These are phyloP conservation scores for Casaregolazyma suthepensis DNA, from an alignment of 1,139 yeast genomes.

Conservation along the genomic window DNA sequence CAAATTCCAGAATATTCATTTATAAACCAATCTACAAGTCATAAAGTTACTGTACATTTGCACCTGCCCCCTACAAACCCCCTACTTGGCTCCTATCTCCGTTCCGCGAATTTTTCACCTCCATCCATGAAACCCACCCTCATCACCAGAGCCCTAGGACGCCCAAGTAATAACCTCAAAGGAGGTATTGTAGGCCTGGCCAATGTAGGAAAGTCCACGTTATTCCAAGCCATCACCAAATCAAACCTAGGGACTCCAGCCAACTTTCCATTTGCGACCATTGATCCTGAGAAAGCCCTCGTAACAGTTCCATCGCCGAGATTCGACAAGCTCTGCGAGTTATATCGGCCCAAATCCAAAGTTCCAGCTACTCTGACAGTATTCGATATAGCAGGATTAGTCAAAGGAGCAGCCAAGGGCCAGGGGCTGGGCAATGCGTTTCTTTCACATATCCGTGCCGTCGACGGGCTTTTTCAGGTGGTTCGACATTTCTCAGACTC, in stretches of 20 bases:
- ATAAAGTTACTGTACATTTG: too few species aligned
- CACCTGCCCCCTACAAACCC: neutral
- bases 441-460: conserved; percentile 90
- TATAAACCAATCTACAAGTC: neutral
- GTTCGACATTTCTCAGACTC: conserved; percentile 85
- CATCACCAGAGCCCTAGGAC: conserved; percentile 11
- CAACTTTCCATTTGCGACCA: conserved; percentile 93
- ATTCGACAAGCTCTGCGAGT: conserved; percentile 60
- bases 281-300: conserved; percentile 96
- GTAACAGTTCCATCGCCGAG: conserved; percentile 87
- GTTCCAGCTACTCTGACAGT: conserved; percentile 88
- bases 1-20: neutral
- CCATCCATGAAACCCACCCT: conserved; percentile 1
- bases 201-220: conserved; percentile 75
- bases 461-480: conserved; percentile 92
- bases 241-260: conserved; percentile 94
- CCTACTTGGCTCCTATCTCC: too few species aligned
- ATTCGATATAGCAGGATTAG: conserved; percentile 92
- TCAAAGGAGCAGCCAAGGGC: conserved; percentile 92
- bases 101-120: neutral
- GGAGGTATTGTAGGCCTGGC: conserved; percentile 91
- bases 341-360: conserved; percentile 62
- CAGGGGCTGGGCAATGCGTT: conserved; percentile 96
- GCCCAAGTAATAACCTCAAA: conserved; percentile 56
- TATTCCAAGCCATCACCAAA: conserved; percentile 61